phyloP scores from a whole-genome alignment of 2,329 filamentous ascomycete species.

The Moelleriella libera region DNA sequence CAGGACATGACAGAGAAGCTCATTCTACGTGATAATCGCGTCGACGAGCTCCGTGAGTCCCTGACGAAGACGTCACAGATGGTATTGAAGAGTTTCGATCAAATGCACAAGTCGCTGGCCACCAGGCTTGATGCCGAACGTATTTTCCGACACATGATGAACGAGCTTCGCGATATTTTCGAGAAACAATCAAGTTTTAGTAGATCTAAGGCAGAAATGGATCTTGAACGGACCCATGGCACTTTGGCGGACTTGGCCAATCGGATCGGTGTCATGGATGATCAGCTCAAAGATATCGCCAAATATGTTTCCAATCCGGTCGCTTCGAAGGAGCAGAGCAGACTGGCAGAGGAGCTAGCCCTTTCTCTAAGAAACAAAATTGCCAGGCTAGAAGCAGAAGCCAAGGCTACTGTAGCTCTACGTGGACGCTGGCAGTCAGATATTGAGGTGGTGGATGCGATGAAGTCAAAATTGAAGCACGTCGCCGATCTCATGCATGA shows the following conservation, averaged over 20 bases:
- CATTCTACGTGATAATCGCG: neutral
- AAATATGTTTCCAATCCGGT: neutral
- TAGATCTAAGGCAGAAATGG: slow-evolving; percentile 7
- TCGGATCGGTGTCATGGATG: slow-evolving; percentile 9
- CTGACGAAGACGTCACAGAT: neutral
- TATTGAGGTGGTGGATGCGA: slow-evolving; percentile 11
- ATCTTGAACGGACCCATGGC: slow-evolving; percentile 5
- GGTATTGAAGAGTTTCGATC: slow-evolving; percentile 1
- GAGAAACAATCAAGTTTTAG: slow-evolving; percentile 10
- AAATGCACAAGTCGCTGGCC: slow-evolving; percentile 1
- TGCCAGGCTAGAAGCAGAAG: slow-evolving; percentile 9
- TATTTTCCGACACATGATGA: slow-evolving; percentile 7
- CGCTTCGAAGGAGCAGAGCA: neutral
- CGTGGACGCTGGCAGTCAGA: slow-evolving; percentile 14
- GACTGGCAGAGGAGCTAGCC: neutral
- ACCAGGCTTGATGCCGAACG: slow-evolving; percentile 4
- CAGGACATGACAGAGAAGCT: slow-evolving; percentile 1
- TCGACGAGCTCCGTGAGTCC: slow-evolving; percentile 1
- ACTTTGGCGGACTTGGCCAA: slow-evolving; percentile 6
- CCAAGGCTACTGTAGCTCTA: slow-evolving; percentile 7
- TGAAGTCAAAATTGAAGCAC: slow-evolving; percentile 11
- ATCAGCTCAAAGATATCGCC: slow-evolving; percentile 4
- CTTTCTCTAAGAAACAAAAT: slow-evolving; percentile 9
- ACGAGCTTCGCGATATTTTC: slow-evolving; percentile 9
- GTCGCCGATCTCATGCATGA: slow-evolving; percentile 11